A percentile compares a stretch with the other conserved stretches of the same genome.
phyloP scores from a whole-genome alignment of 306 rosid species.

The Dryas octopetala region DNA sequence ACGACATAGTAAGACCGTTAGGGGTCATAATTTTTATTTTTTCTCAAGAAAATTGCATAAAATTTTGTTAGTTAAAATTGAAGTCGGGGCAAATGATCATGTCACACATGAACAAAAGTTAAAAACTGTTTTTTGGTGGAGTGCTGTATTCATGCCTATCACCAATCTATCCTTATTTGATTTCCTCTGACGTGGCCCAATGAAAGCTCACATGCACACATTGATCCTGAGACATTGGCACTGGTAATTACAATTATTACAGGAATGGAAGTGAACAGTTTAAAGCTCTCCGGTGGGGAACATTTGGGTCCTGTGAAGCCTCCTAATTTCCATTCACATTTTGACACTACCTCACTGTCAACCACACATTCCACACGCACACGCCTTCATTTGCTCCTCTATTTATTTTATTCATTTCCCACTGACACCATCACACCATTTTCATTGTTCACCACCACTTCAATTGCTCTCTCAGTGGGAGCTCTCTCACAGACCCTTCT shows the following conservation, averaged over 20 bases:
- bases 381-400: not conserved
- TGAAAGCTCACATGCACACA: slow-evolving; percentile 20
- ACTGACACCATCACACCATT: slow-evolving; percentile 10
- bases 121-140: not conserved
- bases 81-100: not conserved
- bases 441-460: not conserved
- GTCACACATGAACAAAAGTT: not conserved
- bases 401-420: slow-evolving; percentile 5
- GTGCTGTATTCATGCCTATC: slow-evolving; percentile 12
- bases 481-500: not conserved
- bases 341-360: not conserved
- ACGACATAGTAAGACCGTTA: too few species aligned
- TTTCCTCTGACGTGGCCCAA: slow-evolving; percentile 81
- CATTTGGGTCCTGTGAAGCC: not conserved
- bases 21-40: too few species aligned
- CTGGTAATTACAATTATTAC: not conserved
- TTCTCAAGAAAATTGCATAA: too few species aligned
- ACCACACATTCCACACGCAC: slow-evolving; percentile 11
- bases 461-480: slow-evolving; percentile 26
- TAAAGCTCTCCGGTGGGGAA: not conserved
- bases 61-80: not conserved
- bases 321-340: not conserved
- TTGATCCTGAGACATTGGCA: not conserved
- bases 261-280: not conserved
- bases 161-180: slow-evolving; percentile 57